Base-by-base conservation (phyloP, 345 rosid species). In the Trapa bicornis region DNA sequence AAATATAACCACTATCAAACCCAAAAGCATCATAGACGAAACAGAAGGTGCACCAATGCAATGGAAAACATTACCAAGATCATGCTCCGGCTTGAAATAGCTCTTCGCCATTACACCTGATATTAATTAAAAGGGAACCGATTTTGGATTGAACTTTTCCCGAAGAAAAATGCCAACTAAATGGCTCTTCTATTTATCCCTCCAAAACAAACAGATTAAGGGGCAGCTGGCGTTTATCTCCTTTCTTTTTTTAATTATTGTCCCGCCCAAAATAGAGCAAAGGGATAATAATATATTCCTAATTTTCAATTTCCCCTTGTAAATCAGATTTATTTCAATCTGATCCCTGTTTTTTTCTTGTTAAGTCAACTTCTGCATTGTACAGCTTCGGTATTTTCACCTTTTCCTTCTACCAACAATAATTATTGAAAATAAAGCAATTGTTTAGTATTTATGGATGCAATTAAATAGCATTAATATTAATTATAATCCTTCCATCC, bases 1-100 rank as follows among this genome's bases (percentile, higher is more conserved):
- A 50, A 50, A 57, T 4, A 12, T 2, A 58, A 11, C 63, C 37
- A 58, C 63, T 0, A 33, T 32, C 37, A 45, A 58, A 58, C 63
- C 35, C 48, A 33, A 12, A 4, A 54, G 10, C 70, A 54, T 37
- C 56, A 57, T 35, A 50, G 37, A 52, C 33, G 32, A 67, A 12
- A 54, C 3, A 42, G 9, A 7, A 60, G 58, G n/a, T 43, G 5
- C 53, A 35, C 35, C 29, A 14, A 2, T 39, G 36, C 65, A 53
- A 33, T 47, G 65, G 42, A 2, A n/a, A 0, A 15, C 64, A 77
- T 22, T 72, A 89, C 98, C 98, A 50, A 89, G 84, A 75, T 84
- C 98, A 76, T 89, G 96, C 83, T 92, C 98, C 79, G 86, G 95
- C 86, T 89, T 92, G 86, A 92, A 89, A 79, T 85, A 81, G 74